Evolutionary conservation across 345 rosid species (phyloP).

Genomic region (Eucalyptus tenuipes): DNA sequence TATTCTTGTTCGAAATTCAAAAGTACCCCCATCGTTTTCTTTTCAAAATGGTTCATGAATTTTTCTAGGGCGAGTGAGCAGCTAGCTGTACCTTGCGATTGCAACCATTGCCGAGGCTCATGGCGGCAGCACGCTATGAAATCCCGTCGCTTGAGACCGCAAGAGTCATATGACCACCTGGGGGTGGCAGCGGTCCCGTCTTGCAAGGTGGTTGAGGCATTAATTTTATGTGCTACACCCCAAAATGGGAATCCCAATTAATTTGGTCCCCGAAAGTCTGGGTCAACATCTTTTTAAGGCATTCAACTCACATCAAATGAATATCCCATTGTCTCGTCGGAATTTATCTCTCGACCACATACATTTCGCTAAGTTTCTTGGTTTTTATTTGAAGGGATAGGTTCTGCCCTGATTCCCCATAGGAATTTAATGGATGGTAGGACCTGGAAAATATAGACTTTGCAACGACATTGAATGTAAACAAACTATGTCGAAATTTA

Average conservation of each 20-base stretch:
- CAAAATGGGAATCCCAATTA: neutral
- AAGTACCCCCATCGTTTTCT: neutral
- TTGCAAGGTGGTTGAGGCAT: neutral
- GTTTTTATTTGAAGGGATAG: neutral
- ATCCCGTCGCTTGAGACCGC: no score
- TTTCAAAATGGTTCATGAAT: neutral
- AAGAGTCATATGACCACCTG: no score
- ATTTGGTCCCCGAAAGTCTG: neutral
- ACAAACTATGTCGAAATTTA: accelerated
- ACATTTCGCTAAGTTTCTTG: no score
- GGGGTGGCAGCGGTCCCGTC: neutral
- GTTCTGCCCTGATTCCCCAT: neutral
- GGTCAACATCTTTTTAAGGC: no score
- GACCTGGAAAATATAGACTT: no score
- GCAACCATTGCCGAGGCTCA: neutral
- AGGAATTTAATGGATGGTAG: neutral
- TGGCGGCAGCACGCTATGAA: neutral
- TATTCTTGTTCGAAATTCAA: neutral
- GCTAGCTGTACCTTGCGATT: neutral
- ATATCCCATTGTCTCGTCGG: neutral
- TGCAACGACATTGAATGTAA: accelerated
- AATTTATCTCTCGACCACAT: no score
- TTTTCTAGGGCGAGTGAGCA: neutral
- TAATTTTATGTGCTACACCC: neutral
- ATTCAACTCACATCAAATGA: neutral